A percentile compares a stretch with the other conserved stretches of the same genome.
phyloP scores from a whole-genome alignment of 345 rosid genomes.

The Iberis pinnata region DNA sequence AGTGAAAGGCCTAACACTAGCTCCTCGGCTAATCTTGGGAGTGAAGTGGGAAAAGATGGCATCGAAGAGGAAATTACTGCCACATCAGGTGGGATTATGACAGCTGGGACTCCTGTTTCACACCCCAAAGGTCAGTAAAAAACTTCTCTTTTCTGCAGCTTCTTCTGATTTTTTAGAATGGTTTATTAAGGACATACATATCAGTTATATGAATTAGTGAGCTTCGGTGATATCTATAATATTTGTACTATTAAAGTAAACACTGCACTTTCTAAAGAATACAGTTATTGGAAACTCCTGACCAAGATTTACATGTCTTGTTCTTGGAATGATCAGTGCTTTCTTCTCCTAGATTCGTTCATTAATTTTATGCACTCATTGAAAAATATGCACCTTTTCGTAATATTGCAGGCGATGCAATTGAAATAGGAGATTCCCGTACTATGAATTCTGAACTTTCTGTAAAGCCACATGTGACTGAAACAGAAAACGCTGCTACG shows the following conservation, averaged over 20 bases:
- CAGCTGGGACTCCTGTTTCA: constrained; percentile 20
- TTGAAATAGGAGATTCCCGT: constrained; percentile 23
- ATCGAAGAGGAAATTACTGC: constrained; percentile 15
- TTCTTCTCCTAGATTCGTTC: constrained; percentile 10
- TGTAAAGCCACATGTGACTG: constrained; percentile 28
- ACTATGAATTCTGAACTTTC: constrained; percentile 31
- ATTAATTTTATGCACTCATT: constrained; percentile 2
- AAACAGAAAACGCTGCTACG: constrained; percentile 27
- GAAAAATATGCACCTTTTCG: not conserved
- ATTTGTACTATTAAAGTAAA: not conserved
- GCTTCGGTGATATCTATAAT: not conserved
- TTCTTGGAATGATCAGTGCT: not conserved
- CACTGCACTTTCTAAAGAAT: not conserved
- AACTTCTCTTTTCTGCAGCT: not conserved
- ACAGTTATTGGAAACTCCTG: constrained; percentile 4
- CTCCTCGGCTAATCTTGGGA: constrained; percentile 22
- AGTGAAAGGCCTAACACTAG: constrained; percentile 10
- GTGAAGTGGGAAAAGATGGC: constrained; percentile 18
- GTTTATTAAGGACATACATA: not conserved
- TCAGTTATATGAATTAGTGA: not conserved
- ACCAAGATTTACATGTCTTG: constrained; percentile 6
- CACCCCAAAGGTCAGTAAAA: constrained; percentile 17
- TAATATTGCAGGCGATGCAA: constrained; percentile 27
- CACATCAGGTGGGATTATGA: constrained; percentile 12
- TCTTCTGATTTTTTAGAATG: constrained; percentile 2